A percentile compares a stretch with the other conserved stretches of the same genome.
Evolutionary conservation across 1,139 yeast genomes (phyloP).

Genomic region (Diutina sp.): DNA sequence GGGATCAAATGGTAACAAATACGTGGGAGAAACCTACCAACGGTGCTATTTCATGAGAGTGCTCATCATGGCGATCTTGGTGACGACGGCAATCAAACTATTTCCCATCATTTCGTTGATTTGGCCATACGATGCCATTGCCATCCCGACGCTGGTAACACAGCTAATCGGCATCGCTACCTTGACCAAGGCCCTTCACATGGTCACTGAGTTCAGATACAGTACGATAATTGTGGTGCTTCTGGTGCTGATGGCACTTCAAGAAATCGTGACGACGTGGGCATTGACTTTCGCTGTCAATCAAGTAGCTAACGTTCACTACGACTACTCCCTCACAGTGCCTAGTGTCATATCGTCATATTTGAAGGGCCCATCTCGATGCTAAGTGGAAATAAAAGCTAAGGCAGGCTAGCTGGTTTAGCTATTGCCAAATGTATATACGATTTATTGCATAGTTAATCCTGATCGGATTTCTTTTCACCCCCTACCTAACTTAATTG

Average conservation of each 20-base stretch:
- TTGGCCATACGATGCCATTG: conserved; percentile 82
- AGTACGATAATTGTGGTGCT: not conserved
- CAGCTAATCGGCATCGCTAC: conserved; percentile 50
- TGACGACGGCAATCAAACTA: conserved; percentile 68
- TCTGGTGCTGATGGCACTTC: not conserved
- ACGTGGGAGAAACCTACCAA: conserved; percentile 9
- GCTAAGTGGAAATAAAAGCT: not conserved
- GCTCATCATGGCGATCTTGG: conserved; percentile 49
- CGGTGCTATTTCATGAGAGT: conserved; percentile 19
- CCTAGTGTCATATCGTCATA: not conserved
- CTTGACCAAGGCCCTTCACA: conserved; percentile 46
- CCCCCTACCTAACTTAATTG: too few species aligned
- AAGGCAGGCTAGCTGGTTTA: not conserved
- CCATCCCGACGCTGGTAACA: conserved; percentile 49
- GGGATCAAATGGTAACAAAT: conserved; percentile 14
- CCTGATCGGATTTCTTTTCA: too few species aligned
- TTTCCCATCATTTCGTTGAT: conserved; percentile 91
- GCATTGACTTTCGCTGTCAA: not conserved
- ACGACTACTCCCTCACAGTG: not conserved
- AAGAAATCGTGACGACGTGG: not conserved
- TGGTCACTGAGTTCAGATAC: not conserved
- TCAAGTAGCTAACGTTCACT: not conserved
- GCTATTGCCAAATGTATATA: not conserved
- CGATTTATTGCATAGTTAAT: not conserved
- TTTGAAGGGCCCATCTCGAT: not conserved